A percentile compares a stretch with the other conserved stretches of the same genome.
phyloP scores from a whole-genome alignment of 495 filamentous ascomycete species.

The Penicillium riverlandense region DNA sequence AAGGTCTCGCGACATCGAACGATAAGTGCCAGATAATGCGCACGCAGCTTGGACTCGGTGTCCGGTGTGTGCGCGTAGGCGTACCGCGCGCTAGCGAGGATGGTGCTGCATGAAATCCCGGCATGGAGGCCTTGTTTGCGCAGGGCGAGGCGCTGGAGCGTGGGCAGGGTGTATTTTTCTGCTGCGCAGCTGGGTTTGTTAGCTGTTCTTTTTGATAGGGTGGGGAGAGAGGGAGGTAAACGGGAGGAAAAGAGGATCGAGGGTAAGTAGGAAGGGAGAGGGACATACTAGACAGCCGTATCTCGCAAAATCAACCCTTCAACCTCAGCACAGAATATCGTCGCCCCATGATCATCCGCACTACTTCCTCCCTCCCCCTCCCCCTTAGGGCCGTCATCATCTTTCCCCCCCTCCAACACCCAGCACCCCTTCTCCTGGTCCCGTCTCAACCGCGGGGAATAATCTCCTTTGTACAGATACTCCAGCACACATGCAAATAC shows the following conservation, averaged over 20 bases:
- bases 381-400: constrained; percentile 8
- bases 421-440: constrained; percentile 23
- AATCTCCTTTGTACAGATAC: constrained; percentile 92
- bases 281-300: constrained; percentile 69
- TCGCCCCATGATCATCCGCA: constrained; percentile 40
- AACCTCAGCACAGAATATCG: constrained; percentile 58
- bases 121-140: constrained; percentile 80
- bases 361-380: constrained; percentile 4
- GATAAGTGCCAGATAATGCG: constrained; percentile 89
- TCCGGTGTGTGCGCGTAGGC: constrained; percentile 87
- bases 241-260: neutral
- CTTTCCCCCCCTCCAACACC: no score
- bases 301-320: constrained; percentile 72
- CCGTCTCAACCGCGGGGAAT: constrained; percentile 70
- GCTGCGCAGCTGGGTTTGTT: constrained; percentile 58
- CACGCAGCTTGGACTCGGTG: constrained; percentile 77
- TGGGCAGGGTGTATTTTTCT: constrained; percentile 69
- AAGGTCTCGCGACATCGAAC: constrained; percentile 78
- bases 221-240: no score
- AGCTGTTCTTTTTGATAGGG: neutral
- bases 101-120: constrained; percentile 76
- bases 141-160: constrained; percentile 75
- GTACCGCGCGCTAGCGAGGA: constrained; percentile 74
- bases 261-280: constrained; percentile 2
- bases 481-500: constrained; percentile 87